Conservation (phyloP, 2,329 filamentous ascomycete genomes). For the Aspergillus sp. region DNA sequence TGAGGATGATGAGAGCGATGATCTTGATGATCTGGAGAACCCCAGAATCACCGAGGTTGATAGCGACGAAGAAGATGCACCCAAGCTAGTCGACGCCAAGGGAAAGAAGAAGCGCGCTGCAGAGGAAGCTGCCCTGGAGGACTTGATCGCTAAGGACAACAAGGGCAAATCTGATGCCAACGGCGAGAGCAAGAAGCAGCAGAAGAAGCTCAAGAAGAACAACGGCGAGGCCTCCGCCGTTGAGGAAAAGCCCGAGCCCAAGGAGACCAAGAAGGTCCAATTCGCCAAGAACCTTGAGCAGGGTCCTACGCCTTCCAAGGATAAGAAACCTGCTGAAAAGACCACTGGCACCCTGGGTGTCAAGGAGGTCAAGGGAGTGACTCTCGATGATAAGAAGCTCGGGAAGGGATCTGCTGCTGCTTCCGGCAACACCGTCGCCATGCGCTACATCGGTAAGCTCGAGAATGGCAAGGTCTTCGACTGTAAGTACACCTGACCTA, state of each 20-base stretch:
- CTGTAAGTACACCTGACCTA: constrained; percentile 55
- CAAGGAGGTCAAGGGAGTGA: constrained; percentile 84
- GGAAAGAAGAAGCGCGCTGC: constrained; percentile 95
- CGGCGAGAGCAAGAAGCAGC: constrained; percentile 90
- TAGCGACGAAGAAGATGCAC: constrained; percentile 70
- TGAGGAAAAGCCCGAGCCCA: constrained; percentile 46
- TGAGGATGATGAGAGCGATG: constrained; percentile 67
- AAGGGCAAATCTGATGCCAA: constrained; percentile 54
- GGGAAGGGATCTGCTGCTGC: constrained; percentile 83
- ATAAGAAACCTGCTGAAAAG: constrained; percentile 45
- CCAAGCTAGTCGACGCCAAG: constrained; percentile 48
- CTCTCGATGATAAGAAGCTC: constrained; percentile 90
- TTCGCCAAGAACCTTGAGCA: constrained; percentile 99
- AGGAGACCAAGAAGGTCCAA: constrained; percentile 91
- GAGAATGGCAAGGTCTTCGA: constrained; percentile 94
- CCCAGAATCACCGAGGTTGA: constrained; percentile 83
- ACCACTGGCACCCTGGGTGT: constrained; percentile 63
- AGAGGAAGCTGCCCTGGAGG: constrained; percentile 70
- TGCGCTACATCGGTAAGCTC: constrained; percentile 98
- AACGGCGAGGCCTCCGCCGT: constrained; percentile 76
- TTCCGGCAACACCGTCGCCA: constrained; percentile 84
- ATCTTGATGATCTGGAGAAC: constrained; percentile 74
- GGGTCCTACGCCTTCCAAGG: constrained; percentile 75
- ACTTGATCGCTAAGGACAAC: constrained; percentile 74
- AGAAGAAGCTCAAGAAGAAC: constrained; percentile 99